A percentile compares a stretch with the other conserved stretches of the same genome.
phyloP scores from a whole-genome alignment of 768 basidiomycete genomes.

The Leccinellum luteum region DNA sequence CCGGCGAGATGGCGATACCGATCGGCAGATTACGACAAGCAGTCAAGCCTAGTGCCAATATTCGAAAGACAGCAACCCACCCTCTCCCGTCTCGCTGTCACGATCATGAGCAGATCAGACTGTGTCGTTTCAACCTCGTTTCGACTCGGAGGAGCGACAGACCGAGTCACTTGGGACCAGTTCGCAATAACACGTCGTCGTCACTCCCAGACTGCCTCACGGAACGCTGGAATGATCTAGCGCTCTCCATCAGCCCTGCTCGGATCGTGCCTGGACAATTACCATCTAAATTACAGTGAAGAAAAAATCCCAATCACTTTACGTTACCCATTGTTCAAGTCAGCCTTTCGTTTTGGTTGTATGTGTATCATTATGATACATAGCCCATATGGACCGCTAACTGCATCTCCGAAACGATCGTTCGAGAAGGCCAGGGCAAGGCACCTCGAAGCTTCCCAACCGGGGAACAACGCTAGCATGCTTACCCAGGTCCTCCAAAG shows the following conservation, averaged over 20 bases:
- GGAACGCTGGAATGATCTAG: too few relatives aligned
- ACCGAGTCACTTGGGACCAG: not conserved
- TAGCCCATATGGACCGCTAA: not conserved
- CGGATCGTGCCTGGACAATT: conserved; percentile 1
- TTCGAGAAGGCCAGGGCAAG: conserved; percentile 1
- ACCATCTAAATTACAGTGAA: not conserved
- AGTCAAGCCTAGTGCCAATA: not conserved
- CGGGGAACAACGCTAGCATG: conserved; percentile 1
- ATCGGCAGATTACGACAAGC: conserved; percentile 9
- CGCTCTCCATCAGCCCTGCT: not conserved
- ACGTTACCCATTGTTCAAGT: conserved; percentile 4
- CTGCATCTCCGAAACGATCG: not conserved
- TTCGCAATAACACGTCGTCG: not conserved
- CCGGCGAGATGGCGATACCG: not conserved
- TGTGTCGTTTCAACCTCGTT: conserved; percentile 2
- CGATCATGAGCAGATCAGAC: not conserved
- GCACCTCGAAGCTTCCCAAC: not conserved
- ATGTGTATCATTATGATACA: not conserved
- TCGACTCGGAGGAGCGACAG: not conserved
- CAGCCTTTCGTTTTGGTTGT: not conserved
- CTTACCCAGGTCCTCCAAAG: conserved; percentile 1
- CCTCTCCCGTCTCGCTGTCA: not conserved
- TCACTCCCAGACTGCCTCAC: not conserved
- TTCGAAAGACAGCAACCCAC: not conserved
- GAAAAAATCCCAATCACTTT: not conserved